phyloP scores from a whole-genome alignment of 176 grass and related monocot genomes.

The Carex myosuroides region DNA sequence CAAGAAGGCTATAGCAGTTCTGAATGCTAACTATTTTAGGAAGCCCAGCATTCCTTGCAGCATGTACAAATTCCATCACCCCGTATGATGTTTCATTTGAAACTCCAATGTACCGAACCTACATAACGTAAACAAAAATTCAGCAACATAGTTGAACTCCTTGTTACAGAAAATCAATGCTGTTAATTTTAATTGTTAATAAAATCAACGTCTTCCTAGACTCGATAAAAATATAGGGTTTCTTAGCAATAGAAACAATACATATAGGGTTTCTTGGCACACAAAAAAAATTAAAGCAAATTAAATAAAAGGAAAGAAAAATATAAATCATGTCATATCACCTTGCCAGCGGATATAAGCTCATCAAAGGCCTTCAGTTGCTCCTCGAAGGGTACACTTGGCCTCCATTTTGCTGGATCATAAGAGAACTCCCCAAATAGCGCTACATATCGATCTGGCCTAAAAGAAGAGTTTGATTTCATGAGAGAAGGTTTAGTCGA shows the following conservation, averaged over 20 bases:
- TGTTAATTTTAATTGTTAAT: neutral
- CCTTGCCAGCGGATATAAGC: slow-evolving; percentile 84
- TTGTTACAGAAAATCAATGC: neutral
- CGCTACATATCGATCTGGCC: slow-evolving; percentile 94
- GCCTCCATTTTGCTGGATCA: slow-evolving; percentile 70
- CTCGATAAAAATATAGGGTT: too few relatives aligned
- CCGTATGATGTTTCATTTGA: slow-evolving; percentile 97
- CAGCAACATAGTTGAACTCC: neutral
- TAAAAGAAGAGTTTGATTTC: slow-evolving; percentile 34
- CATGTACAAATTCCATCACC: slow-evolving; percentile 76
- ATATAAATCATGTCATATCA: slow-evolving; percentile 19
- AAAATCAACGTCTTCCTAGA: neutral
- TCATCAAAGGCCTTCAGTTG: slow-evolving; percentile 71
- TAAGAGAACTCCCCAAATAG: slow-evolving; percentile 86
- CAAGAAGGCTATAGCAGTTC: slow-evolving; percentile 74
- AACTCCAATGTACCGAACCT: slow-evolving; percentile 89
- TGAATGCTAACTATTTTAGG: slow-evolving; percentile 91
- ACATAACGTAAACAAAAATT: neutral
- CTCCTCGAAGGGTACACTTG: slow-evolving; percentile 69
- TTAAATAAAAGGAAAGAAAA: neutral
- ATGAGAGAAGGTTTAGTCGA: neutral
- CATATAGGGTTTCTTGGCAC: neutral
- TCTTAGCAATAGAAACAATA: too few relatives aligned
- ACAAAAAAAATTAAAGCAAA: neutral
- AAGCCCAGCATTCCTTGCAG: slow-evolving; percentile 52